Conservation (phyloP, 495 filamentous ascomycete species). For the Melanomma pulvis-pyrius region DNA sequence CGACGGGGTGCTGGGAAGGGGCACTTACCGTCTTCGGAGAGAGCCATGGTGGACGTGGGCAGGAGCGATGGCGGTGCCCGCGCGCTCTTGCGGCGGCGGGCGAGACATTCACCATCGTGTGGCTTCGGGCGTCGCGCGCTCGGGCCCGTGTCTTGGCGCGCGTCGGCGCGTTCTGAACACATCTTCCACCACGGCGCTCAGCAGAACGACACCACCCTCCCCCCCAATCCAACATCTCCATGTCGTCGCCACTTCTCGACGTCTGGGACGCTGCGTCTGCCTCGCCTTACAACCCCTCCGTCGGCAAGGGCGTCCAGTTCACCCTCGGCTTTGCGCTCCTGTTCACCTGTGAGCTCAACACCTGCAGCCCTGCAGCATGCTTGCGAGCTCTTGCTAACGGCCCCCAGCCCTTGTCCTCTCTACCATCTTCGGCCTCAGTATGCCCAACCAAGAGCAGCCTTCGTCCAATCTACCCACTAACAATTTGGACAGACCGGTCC, state of each 20-base stretch:
- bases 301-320: constrained; percentile 85
- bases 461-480: constrained; percentile 5
- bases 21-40: constrained; percentile 33
- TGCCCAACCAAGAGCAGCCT: constrained; percentile 42
- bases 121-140: not conserved
- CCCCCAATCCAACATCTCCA: constrained; percentile 23
- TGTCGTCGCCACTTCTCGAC: constrained; percentile 70
- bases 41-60: constrained; percentile 24
- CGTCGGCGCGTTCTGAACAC: not conserved
- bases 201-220: constrained; percentile 10
- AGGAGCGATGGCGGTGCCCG: not conserved
- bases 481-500: constrained; percentile 80
- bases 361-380: not conserved
- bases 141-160: not conserved
- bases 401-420: constrained; percentile 61
- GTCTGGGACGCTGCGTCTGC: constrained; percentile 86
- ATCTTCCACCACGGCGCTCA: not conserved
- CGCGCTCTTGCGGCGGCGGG: not conserved
- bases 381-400: constrained; percentile 35
- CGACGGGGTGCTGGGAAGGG: not conserved
- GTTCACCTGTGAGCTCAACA: constrained; percentile 57
- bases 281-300: constrained; percentile 77
- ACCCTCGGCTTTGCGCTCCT: constrained; percentile 78
- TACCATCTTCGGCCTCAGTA: constrained; percentile 81
- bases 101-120: not conserved